Evolutionary conservation across 352 stramenopile species (phyloP).

Genomic region (Peronospora farinosa): DNA sequence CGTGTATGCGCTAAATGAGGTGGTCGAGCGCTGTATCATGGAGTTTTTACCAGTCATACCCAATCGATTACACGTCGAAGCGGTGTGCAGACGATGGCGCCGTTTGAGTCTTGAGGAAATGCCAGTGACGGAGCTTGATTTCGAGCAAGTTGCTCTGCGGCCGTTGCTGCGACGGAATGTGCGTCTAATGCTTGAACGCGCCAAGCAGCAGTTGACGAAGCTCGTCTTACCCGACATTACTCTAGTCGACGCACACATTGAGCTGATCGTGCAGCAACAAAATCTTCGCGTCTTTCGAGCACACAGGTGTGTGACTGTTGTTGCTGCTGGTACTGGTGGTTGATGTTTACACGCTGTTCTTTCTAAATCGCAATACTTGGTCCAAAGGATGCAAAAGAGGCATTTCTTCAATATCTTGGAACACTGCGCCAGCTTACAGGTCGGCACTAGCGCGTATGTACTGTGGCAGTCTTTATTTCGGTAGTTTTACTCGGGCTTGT

Average conservation of each 20-base stretch:
- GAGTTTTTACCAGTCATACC: constrained; percentile 46
- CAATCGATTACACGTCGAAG: constrained; percentile 42
- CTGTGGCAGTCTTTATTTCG: no score
- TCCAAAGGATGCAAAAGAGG: constrained; percentile 42
- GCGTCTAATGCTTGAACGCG: constrained; percentile 32
- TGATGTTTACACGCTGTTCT: constrained; percentile 3
- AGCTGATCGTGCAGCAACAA: constrained; percentile 31
- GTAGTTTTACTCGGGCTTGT: no score
- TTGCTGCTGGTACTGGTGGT: neutral
- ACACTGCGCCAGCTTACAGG: constrained; percentile 19
- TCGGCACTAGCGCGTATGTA: no score
- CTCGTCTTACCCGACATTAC: constrained; percentile 42
- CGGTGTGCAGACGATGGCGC: constrained; percentile 54
- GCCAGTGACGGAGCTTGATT: constrained; percentile 43
- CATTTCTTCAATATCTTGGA: constrained; percentile 43
- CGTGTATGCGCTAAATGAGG: constrained; percentile 25
- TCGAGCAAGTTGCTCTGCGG: constrained; percentile 27
- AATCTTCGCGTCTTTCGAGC: constrained; percentile 42
- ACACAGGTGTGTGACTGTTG: constrained; percentile 24
- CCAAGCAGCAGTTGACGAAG: constrained; percentile 26
- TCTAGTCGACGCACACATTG: constrained; percentile 39
- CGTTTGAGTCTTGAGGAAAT: constrained; percentile 35
- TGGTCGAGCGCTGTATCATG: constrained; percentile 39
- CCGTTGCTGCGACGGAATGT: constrained; percentile 31
- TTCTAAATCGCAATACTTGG: constrained; percentile 13